Percentiles rank a stretch among this genome's conserved stretches.
Evolutionary conservation across 495 filamentous ascomycete genomes (phyloP).

Genomic region (Neurospora hispaniola): DNA sequence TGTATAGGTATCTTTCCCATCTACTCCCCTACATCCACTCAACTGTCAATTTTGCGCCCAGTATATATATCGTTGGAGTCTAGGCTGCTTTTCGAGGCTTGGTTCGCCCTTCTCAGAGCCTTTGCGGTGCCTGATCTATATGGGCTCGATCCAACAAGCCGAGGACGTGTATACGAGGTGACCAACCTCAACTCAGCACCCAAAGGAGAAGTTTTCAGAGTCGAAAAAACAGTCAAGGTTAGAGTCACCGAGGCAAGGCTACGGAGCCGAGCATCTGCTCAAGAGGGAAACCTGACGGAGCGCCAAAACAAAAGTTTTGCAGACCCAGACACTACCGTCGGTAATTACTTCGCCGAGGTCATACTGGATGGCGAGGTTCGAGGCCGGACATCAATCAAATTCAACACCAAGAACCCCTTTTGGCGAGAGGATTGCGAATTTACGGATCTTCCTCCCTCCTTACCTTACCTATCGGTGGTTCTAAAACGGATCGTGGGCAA

Average conservation of each 20-base stretch:
- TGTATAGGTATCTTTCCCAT: slow-evolving; percentile 89
- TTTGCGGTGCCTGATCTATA: slow-evolving; percentile 94
- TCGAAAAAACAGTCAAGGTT: slow-evolving; percentile 48
- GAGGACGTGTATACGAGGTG: slow-evolving; percentile 31
- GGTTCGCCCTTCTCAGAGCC: slow-evolving; percentile 87
- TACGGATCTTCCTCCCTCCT: slow-evolving; percentile 65
- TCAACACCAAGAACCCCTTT: slow-evolving; percentile 74
- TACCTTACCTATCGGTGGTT: slow-evolving; percentile 71
- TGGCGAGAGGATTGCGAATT: slow-evolving; percentile 94
- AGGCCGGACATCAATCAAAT: slow-evolving; percentile 73
- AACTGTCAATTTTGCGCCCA: slow-evolving; percentile 55
- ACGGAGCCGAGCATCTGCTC: slow-evolving; percentile 15
- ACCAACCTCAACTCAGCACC: slow-evolving; percentile 28
- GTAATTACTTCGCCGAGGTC: slow-evolving; percentile 83
- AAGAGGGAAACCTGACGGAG: slow-evolving; percentile 22
- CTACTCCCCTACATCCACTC: slow-evolving; percentile 54
- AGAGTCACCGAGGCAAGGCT: slow-evolving; percentile 51
- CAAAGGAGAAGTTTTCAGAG: slow-evolving; percentile 41
- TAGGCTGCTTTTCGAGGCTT: slow-evolving; percentile 85
- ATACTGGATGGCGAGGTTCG: slow-evolving; percentile 82
- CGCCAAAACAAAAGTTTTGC: slow-evolving; percentile 17
- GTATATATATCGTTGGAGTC: slow-evolving; percentile 82
- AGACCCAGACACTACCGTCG: slow-evolving; percentile 29
- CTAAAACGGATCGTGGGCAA: slow-evolving; percentile 58
- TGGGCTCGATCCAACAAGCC: slow-evolving; percentile 34